Conservation (phyloP, 768 basidiomycete species). For the Xerocomellus intermedius region DNA sequence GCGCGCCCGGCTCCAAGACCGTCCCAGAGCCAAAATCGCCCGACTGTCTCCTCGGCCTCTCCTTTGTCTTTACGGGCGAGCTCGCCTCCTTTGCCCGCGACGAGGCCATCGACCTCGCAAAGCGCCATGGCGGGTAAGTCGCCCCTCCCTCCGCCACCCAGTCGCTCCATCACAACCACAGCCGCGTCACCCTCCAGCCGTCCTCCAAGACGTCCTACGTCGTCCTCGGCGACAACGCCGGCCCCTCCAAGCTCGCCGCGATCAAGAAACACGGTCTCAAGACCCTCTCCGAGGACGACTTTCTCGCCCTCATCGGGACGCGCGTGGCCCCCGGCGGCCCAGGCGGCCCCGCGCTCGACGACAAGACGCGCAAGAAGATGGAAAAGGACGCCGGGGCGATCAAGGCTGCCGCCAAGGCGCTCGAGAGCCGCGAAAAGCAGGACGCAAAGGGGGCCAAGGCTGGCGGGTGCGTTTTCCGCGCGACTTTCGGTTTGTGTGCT, state of each 20-base stretch:
- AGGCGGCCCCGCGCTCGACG: slow-evolving; percentile 52
- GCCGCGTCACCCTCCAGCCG: slow-evolving; percentile 83
- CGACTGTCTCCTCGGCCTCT: slow-evolving; percentile 79
- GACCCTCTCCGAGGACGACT: slow-evolving; percentile 84
- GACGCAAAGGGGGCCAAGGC: slow-evolving; percentile 35
- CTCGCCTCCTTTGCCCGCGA: slow-evolving; percentile 83
- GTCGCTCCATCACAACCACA: slow-evolving; percentile 26
- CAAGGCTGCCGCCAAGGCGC: slow-evolving; percentile 66
- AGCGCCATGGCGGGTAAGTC: slow-evolving; percentile 88
- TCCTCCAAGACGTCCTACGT: slow-evolving; percentile 91
- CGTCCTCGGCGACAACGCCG: slow-evolving; percentile 84
- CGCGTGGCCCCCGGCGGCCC: slow-evolving; percentile 48
- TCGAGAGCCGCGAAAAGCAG: slow-evolving; percentile 71
- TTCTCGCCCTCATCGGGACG: slow-evolving; percentile 77
- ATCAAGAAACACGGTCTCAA: slow-evolving; percentile 78
- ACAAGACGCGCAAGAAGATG: slow-evolving; percentile 78
- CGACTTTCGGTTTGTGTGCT: too few relatives aligned
- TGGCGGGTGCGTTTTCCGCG: slow-evolving; percentile 15
- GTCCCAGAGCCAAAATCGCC: slow-evolving; percentile 72
- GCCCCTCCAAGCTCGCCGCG: slow-evolving; percentile 81
- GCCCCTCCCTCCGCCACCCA: neutral
- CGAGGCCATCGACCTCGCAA: slow-evolving; percentile 82
- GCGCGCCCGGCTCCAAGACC: slow-evolving; percentile 54
- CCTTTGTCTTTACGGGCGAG: slow-evolving; percentile 97
- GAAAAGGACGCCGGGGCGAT: slow-evolving; percentile 80